Base-by-base conservation (phyloP, 2,329 filamentous ascomycete species). In the Claviceps spartinae region DNA sequence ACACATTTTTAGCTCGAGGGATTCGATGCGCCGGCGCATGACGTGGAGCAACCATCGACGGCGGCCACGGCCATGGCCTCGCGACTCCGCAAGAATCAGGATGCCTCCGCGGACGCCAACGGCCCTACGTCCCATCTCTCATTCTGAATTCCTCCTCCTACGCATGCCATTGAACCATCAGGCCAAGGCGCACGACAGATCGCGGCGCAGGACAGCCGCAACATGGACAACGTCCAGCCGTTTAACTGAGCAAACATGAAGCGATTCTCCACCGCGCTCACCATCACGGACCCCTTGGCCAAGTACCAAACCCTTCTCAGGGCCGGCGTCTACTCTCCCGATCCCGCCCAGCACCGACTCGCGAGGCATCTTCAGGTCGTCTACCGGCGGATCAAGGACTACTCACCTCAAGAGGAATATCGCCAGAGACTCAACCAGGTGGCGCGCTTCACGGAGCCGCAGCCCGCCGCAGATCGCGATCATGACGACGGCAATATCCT, bases 301-400 rank as follows among this genome's bases (percentile, higher is more conserved):
- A 82, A 88, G 56, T 91, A 91, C 65, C 78, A 85, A 53, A 77
- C 84, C 22, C 71, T 89, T 14, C 65, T 91, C 38, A 78, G 82
- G 6, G 83, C 82, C 4, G 80, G 82, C 48, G 67, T 77, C 47
- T 85, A 84, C 62, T 71, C 74, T 47, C 82, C 85, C 8, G 86
- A 91, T 65, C 78, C 79, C 5, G 77, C 83, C 22, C 85, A 88
- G 63, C 82, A 88, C 64, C 77, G 84, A 20, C 72, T 88, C 6
- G 86, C 86, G 5, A 73, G 87, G 42, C 85, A 91, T 65, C 73
- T 91, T 1, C 85, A 87, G 58, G 86, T 87, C 62, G 73, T 91
- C 11, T 91, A 93, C 59, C 71, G 79, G 40, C 76, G 82, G 2
- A 71, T 91, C 42, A 89, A 87, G 62, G 86, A 91, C 64, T 91